Evolutionary conservation across 1,139 yeast genomes (phyloP), one percentile per base, ranked within the genome.

Genomic region (Yamadazyma spencermartinsiae): DNA sequence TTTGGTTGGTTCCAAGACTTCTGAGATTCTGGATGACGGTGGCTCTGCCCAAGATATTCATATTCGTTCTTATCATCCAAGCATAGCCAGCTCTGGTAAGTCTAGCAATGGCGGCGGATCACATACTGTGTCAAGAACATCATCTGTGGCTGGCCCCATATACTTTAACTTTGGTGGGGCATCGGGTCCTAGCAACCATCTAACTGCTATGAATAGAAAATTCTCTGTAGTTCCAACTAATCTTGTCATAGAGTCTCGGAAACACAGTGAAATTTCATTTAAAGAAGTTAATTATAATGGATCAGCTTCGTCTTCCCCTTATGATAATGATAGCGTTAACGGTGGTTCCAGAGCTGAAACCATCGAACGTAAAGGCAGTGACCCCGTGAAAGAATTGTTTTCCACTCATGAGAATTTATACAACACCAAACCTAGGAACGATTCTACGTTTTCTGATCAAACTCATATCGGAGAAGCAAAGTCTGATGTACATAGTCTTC

Each of bases 321-420:
- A 15, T 23, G 14, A 21, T 24, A 20, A 8, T 16, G 28, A 15
- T 8, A 29, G 27, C 10, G 16, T 20, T 13, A 11, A 15, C 5
- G 24, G 18, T 11, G 26, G 27, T 15, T 27, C 31, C 12, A 25
- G 21, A 21, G 20, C 4, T 26, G 5, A 33, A 14, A 36, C 20
- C 17, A 13, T 15, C 11, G 44, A 39, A 2, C 36, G 48, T 13
- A 47, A 41, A 33, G 43, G 51, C 1, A 41, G 48, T 31, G 63
- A 58, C 21, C 56, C 58, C 4, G 35, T 62, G 6, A 37, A 45
- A 2, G 68, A 64, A 9, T 47, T 70, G 18, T 60, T 65, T 33
- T 33, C 52, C 0, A 56, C 60, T 1, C 76, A 70, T 45, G 74
- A 69, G 37, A 56, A 58, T 37, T 51, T 70, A 10, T 68, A 51